These are phyloP conservation scores for Anthostomella pinea DNA, from an alignment of 2,329 filamentous ascomycete species.

Conservation along the genomic window DNA sequence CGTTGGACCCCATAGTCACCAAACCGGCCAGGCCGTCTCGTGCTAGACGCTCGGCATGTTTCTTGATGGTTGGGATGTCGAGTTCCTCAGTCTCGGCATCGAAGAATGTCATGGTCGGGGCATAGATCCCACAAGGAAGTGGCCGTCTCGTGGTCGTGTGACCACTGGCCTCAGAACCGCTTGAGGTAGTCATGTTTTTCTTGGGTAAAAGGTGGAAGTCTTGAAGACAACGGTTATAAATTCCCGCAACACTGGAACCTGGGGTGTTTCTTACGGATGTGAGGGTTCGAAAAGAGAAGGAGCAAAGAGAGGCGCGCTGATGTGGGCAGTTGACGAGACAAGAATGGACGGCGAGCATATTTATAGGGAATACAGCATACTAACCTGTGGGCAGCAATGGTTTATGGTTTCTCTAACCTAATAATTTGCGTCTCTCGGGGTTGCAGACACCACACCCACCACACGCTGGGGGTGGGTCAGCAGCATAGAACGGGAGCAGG, in stretches of 20 bases:
- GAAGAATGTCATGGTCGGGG: conserved; percentile 90
- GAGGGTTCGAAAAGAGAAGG: conserved; percentile 4
- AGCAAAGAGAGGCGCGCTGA: conserved; percentile 15
- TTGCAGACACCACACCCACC: conserved; percentile 21
- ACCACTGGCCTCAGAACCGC: conserved; percentile 30
- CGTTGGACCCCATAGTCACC: conserved; percentile 87
- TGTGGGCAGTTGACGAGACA: conserved; percentile 8
- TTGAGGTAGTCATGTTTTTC: conserved; percentile 35
- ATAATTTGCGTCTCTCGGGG: conserved; percentile 25
- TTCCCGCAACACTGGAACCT: no score
- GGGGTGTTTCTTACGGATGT: conserved; percentile 3
- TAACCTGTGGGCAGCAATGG: no score
- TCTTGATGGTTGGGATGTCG: conserved; percentile 75
- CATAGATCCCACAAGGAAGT: conserved; percentile 80
- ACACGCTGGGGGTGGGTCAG: conserved; percentile 27
- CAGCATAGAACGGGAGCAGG: conserved; percentile 17
- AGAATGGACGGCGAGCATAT: conserved; percentile 21
- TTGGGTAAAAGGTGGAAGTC: neutral
- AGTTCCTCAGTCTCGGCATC: conserved; percentile 79
- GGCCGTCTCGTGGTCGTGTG: conserved; percentile 45
- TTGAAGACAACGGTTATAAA: neutral
- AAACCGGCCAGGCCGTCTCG: conserved; percentile 76
- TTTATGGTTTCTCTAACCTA: conserved; percentile 35
- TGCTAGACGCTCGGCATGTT: conserved; percentile 75
- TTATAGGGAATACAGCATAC: conserved; percentile 36